Evolutionary conservation across 495 filamentous ascomycete genomes (phyloP), one percentile per base, ranked within the genome.

Genomic region (Trichoderma gamsii): DNA sequence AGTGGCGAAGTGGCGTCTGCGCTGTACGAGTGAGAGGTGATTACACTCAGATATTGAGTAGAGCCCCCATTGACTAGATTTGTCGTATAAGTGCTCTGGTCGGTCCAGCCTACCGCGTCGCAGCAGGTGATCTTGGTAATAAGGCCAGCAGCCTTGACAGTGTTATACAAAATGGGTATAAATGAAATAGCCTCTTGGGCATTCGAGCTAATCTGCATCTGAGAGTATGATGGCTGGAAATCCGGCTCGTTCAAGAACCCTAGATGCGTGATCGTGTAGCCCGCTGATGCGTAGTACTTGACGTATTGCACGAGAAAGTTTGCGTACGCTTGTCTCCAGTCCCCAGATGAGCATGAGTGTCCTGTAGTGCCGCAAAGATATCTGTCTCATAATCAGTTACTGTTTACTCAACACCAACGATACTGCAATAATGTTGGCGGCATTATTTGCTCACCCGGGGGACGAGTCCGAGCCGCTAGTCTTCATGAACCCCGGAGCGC

Each of bases 161-260:
- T 78, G 21, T 74, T 68, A 63, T 73, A 70, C 4, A 85, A 73
- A 6, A 81, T 75, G 0, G 70, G 71, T 46, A 83, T 79, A 67
- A 84, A 82, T 16, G 80, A 77, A 11, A 78, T 79, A 5, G 84
- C 83, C 72, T 87, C 77, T 35, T 76, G 76, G 11, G 80, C 81
- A 70, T 80, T 74, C 0, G 49, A 52, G 9, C 49, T 52, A 11
- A 80, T 78, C 65, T 75, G 75, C 82, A 84, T 84, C 1, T 76
- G 77, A 9, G 81, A 78, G 70, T 84, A 84, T 12, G 70, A 71
- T 68, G 76, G 75, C 76, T 72, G 70, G 25, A 76, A 80, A 65
- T 87, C 81, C 0, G 86, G 86, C 73, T 88, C 86, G 65, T 88
- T 88, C 69, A 87, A 70, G 69, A 84, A 86, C 16, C 84, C 85